Percentiles rank a stretch among this genome's conserved stretches.
Evolutionary conservation across 306 rosid species (phyloP).

Genomic region (Hippophae rhamnoides): DNA sequence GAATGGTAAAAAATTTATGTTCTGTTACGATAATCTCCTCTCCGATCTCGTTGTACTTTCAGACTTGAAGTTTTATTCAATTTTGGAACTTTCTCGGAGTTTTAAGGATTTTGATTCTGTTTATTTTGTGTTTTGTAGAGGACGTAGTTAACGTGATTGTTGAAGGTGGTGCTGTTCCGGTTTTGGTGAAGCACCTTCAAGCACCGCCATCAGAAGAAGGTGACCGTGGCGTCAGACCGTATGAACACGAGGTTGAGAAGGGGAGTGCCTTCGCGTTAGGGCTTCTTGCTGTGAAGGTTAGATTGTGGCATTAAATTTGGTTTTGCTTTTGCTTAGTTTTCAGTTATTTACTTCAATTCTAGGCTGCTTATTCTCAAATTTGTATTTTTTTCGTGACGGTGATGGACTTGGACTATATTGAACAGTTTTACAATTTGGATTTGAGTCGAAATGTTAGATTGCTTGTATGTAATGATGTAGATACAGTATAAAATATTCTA

Average conservation of each 20-base stretch:
- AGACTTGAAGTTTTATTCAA: neutral
- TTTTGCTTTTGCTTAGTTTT: neutral
- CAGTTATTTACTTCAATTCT: neutral
- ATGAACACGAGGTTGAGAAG: conserved; percentile 95
- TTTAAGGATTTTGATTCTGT: neutral
- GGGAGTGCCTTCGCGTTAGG: conserved; percentile 96
- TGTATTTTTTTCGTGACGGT: too few species aligned
- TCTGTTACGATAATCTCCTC: neutral
- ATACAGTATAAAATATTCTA: too few species aligned
- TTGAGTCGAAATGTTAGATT: too few species aligned
- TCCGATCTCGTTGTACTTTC: conserved; percentile 31
- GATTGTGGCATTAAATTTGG: neutral
- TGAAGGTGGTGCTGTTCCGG: conserved; percentile 89
- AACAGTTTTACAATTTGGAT: too few species aligned
- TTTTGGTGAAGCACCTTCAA: conserved; percentile 77
- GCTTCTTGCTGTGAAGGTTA: conserved; percentile 93
- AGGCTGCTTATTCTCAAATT: too few species aligned
- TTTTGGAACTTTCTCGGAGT: conserved; percentile 13
- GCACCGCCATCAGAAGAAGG: conserved; percentile 48
- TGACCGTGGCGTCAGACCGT: conserved; percentile 52
- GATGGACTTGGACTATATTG: too few species aligned
- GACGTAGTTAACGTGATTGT: conserved; percentile 92
- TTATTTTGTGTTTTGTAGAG: conserved; percentile 32
- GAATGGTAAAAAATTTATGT: conserved; percentile 40
- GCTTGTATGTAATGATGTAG: too few species aligned